A percentile compares a stretch with the other conserved stretches of the same genome.
These are phyloP conservation scores for Mycena venus DNA, from an alignment of 768 basidiomycete genomes.

Conservation along the genomic window DNA sequence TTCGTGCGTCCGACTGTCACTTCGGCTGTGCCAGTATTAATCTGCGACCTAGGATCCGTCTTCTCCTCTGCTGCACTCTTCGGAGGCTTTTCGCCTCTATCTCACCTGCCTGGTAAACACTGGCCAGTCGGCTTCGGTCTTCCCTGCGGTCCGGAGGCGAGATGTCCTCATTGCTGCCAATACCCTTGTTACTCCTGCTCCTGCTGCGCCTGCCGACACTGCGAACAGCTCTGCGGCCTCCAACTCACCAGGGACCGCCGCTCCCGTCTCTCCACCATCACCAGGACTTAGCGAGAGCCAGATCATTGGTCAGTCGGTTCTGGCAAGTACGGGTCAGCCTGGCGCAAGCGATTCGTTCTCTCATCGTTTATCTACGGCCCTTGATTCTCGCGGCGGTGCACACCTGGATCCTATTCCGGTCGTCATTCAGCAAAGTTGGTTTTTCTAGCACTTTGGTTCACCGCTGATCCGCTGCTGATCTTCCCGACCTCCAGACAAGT, in stretches of 20 bases:
- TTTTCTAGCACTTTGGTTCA: neutral
- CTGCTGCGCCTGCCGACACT: slow-evolving; percentile 34
- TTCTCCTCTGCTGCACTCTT: slow-evolving; percentile 79
- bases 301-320: slow-evolving; percentile 61
- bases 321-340: slow-evolving; percentile 50
- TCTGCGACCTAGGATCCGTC: slow-evolving; percentile 64
- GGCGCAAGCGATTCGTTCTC: slow-evolving; percentile 33
- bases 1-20: slow-evolving; percentile 67
- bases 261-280: slow-evolving; percentile 7
- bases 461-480: neutral
- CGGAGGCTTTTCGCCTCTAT: slow-evolving; percentile 84
- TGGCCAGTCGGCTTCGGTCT: slow-evolving; percentile 68
- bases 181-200: slow-evolving; percentile 30
- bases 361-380: slow-evolving; percentile 51
- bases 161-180: slow-evolving; percentile 70
- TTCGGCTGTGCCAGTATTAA: slow-evolving; percentile 8
- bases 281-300: slow-evolving; percentile 38
- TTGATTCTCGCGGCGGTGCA: slow-evolving; percentile 58
- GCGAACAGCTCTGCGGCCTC: neutral
- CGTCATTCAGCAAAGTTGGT: slow-evolving; percentile 85
- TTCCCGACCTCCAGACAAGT: slow-evolving; percentile 25
- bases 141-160: slow-evolving; percentile 75
- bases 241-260: neutral
- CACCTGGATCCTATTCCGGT: slow-evolving; percentile 80
- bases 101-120: slow-evolving; percentile 74